Percentiles rank a stretch among this genome's conserved stretches.
Conservation (phyloP, 1,139 yeast species). For the Candida albicans region DNA sequence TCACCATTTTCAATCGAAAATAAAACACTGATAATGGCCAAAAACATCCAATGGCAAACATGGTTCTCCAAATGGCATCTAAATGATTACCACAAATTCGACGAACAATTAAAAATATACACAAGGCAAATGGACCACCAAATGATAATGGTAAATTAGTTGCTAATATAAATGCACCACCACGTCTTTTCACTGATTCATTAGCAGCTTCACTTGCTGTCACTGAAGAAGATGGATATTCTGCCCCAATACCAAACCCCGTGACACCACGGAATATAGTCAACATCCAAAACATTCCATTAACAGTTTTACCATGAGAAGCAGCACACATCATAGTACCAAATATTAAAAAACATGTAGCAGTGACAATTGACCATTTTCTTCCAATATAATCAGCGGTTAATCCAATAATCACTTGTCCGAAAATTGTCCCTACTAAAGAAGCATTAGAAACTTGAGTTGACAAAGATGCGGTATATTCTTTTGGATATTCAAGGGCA, state of each 20-base stretch:
- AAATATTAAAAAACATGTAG: slow-evolving; percentile 43
- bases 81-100: slow-evolving; percentile 52
- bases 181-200: slow-evolving; percentile 59
- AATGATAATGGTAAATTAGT: slow-evolving; percentile 72
- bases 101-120: slow-evolving; percentile 65
- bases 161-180: slow-evolving; percentile 61
- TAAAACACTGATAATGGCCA: slow-evolving; percentile 75
- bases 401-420: slow-evolving; percentile 47
- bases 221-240: slow-evolving; percentile 69
- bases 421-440: slow-evolving; percentile 50
- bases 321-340: slow-evolving; percentile 53
- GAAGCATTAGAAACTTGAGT: slow-evolving; percentile 52
- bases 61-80: slow-evolving; percentile 68
- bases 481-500: slow-evolving; percentile 29
- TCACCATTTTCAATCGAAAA: slow-evolving; percentile 70
- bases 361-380: slow-evolving; percentile 47
- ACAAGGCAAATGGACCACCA: slow-evolving; percentile 78
- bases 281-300: slow-evolving; percentile 70
- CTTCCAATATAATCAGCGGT: slow-evolving; percentile 48
- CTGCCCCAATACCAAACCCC: slow-evolving; percentile 79
- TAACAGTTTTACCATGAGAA: slow-evolving; percentile 40
- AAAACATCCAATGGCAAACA: slow-evolving; percentile 71
- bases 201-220: slow-evolving; percentile 76
- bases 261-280: slow-evolving; percentile 65
- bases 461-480: slow-evolving; percentile 37